Evolutionary conservation across 2,329 filamentous ascomycete genomes (phyloP), one percentile per base, ranked within the genome.

Genomic region (Diaporthe ampelina): DNA sequence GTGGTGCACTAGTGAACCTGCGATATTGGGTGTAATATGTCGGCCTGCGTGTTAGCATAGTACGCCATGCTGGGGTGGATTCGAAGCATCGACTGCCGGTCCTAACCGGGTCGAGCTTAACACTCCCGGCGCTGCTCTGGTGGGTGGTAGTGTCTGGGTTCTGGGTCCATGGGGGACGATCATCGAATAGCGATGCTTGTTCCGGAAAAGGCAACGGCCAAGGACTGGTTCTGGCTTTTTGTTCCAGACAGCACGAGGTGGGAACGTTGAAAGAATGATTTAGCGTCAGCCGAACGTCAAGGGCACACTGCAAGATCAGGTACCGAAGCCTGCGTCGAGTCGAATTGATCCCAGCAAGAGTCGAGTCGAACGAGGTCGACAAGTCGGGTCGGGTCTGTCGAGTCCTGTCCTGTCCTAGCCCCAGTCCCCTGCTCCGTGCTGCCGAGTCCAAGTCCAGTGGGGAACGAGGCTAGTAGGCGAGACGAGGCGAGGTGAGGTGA

Each of bases 181-280:
- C 7, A 1, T 63, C 37, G n/a, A 63, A 45, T 63, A 37, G 59
- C 21, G 29, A 50, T 26, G 63, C 26, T 67, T 35, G 26, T 50
- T 65, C 63, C 63, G 63, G 63, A 67, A 37, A 52, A 50, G 63
- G 63, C 63, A 67, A 67, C 29, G 63, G 63, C 45, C n/a, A 32
- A 37, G 37, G 63, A 52, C 29, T 67, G 45, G 63, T 52, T 7
- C 29, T 67, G 63, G 37, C 45, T 67, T 67, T 67, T 45, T 52
- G 37, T 67, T 29, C 32, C 19, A 67, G 63, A 52, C 26, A 67
- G 45, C 63, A 67, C 45, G 63, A 67, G 63, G 63, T 45, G 52
- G 26, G 32, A 67, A 67, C 63, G 45, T 67, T 67, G 63, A 67
- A 67, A 67, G 63, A 67, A 67, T 45, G 54, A 24, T 37, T 67